Conservation (phyloP, 768 basidiomycete genomes). For the Rhizopogon vulgaris region DNA sequence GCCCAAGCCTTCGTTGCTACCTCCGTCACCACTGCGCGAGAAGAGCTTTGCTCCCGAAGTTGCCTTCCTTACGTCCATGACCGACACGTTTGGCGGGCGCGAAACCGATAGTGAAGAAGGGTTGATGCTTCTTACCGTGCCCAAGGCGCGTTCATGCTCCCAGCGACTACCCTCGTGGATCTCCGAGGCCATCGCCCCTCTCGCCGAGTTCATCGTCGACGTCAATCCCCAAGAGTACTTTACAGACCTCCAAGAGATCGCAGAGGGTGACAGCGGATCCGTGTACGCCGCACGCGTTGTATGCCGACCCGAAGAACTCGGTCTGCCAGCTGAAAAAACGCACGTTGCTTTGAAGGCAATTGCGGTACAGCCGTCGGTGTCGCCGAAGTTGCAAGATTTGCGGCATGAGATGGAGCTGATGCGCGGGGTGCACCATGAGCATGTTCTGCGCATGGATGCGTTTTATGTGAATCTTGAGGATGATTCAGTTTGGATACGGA, state of each 20-base stretch:
- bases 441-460: constrained; percentile 62
- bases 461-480: constrained; percentile 59
- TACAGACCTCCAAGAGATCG: constrained; percentile 67
- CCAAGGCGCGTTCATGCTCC: constrained; percentile 34
- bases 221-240: constrained; percentile 62
- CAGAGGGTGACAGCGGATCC: constrained; percentile 77
- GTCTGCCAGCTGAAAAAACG: constrained; percentile 21
- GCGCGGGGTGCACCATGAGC: constrained; percentile 49
- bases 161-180: constrained; percentile 60
- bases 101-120: constrained; percentile 4
- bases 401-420: constrained; percentile 56
- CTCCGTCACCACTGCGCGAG: constrained; percentile 12
- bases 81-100: constrained; percentile 34
- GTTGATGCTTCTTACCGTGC: constrained; percentile 12
- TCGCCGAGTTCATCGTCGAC: constrained; percentile 58
- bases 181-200: constrained; percentile 49
- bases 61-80: constrained; percentile 22
- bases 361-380: constrained; percentile 29
- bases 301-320: constrained; percentile 7
- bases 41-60: constrained; percentile 18
- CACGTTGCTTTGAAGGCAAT: constrained; percentile 67
- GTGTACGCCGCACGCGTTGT: constrained; percentile 45
- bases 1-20: constrained; percentile 20
- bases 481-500: constrained; percentile 72
- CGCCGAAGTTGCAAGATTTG: constrained; percentile 59